phyloP scores from a whole-genome alignment of 352 stramenopile species.

The Pythium aphanidermatum region DNA sequence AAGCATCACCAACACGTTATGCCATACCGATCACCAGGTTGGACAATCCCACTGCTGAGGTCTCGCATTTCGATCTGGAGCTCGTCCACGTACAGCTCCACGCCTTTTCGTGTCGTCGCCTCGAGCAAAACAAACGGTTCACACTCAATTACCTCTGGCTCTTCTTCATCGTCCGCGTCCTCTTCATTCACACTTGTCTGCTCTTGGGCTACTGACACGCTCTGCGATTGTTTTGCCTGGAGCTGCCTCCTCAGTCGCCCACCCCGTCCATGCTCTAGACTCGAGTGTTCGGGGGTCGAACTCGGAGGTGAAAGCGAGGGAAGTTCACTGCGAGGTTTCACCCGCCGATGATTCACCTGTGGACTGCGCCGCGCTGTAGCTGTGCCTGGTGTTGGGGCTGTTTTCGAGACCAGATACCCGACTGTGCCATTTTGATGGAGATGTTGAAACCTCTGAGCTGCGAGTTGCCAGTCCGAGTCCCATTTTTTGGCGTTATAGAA shows the following conservation, averaged over 20 bases:
- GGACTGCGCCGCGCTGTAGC: constrained; percentile 6
- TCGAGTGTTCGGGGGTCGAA: too few species aligned
- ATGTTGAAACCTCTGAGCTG: constrained; percentile 46
- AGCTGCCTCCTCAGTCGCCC: constrained; percentile 9
- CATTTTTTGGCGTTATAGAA: constrained; percentile 71
- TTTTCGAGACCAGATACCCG: constrained; percentile 47
- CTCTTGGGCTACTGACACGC: background rate
- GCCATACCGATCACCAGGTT: constrained; percentile 43
- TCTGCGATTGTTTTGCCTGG: background rate
- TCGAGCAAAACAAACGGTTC: constrained; percentile 46
- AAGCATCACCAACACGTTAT: constrained; percentile 7
- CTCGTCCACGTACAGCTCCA: constrained; percentile 52
- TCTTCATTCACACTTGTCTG: constrained; percentile 8
- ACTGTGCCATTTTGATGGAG: constrained; percentile 62
- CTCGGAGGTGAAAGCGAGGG: too few species aligned
- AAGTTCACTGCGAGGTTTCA: constrained; percentile 10
- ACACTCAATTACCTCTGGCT: constrained; percentile 24
- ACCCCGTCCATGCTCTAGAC: constrained; percentile 16
- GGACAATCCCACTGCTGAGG: constrained; percentile 7
- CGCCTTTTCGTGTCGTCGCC: constrained; percentile 52
- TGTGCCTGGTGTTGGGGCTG: constrained; percentile 4
- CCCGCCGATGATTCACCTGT: background rate
- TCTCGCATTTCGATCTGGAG: constrained; percentile 49
- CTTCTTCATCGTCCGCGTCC: constrained; percentile 9
- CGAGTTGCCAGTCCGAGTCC: constrained; percentile 66